Percentiles rank a stretch among this genome's conserved stretches.
phyloP scores from a whole-genome alignment of 768 basidiomycete species.

The Boletus rex-veris region DNA sequence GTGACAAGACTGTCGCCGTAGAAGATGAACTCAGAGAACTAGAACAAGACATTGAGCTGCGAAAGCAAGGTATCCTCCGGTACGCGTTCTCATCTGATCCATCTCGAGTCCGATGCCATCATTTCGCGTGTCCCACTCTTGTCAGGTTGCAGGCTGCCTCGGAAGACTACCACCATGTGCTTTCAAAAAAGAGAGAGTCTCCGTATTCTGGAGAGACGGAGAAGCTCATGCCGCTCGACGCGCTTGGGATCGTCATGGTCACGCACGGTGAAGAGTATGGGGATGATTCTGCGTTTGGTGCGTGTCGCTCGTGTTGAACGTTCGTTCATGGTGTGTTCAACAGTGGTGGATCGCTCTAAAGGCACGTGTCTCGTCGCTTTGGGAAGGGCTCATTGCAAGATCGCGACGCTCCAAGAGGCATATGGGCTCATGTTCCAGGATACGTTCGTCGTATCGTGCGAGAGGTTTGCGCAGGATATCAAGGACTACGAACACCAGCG shows the following conservation, averaged over 20 bases:
- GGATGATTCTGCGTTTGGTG: conserved; percentile 72
- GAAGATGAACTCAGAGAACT: conserved; percentile 73
- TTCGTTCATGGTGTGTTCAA: not conserved
- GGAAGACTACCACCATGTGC: conserved; percentile 59
- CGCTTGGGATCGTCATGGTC: conserved; percentile 84
- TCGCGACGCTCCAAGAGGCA: conserved; percentile 82
- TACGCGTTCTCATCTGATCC: conserved; percentile 35
- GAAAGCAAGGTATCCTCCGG: conserved; percentile 71
- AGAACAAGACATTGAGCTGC: conserved; percentile 80
- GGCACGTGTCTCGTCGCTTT: conserved; percentile 71
- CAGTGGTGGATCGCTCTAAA: conserved; percentile 23
- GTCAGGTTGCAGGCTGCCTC: conserved; percentile 69
- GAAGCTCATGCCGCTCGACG: conserved; percentile 74
- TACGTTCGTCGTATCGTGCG: conserved; percentile 66
- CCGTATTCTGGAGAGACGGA: conserved; percentile 57
- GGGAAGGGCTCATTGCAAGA: conserved; percentile 81
- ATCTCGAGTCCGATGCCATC: not conserved
- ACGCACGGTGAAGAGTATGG: conserved; percentile 78
- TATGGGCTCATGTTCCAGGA: conserved; percentile 71
- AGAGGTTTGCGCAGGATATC: conserved; percentile 65
- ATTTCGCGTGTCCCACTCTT: not conserved
- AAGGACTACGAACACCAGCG: conserved; percentile 77
- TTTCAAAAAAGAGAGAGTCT: conserved; percentile 78
- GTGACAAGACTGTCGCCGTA: conserved; percentile 74
- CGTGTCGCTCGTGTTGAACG: conserved; percentile 13